Percentiles rank a stretch among this genome's conserved stretches.
These are phyloP conservation scores for Falciphora oryzae DNA, from an alignment of 2,329 filamentous ascomycete species.

Conservation along the genomic window DNA sequence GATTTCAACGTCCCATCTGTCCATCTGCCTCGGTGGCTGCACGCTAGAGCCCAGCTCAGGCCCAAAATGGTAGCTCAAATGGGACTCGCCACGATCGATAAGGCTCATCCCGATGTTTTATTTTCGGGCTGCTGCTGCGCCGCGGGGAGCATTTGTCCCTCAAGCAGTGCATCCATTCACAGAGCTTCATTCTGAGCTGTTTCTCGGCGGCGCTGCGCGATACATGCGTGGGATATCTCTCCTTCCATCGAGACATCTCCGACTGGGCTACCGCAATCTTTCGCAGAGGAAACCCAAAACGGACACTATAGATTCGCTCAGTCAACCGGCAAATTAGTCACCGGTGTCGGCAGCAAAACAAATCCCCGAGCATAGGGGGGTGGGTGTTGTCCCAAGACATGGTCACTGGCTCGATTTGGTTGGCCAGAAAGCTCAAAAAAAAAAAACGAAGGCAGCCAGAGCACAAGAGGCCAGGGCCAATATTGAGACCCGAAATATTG, in stretches of 20 bases:
- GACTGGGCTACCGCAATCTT: neutral
- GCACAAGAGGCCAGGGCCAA: neutral
- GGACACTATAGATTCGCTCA: neutral
- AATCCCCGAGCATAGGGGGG: neutral
- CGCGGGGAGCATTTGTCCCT: neutral
- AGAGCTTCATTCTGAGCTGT: neutral
- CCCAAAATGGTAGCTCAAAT: neutral
- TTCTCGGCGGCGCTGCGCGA: neutral
- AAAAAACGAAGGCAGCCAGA: neutral
- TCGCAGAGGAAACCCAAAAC: neutral
- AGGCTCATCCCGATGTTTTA: neutral
- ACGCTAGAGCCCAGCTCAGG: neutral
- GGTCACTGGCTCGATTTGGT: neutral
- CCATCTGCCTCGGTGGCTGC: slow-evolving; percentile 2
- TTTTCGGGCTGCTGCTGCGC: neutral
- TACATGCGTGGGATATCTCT: neutral
- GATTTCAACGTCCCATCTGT: neutral
- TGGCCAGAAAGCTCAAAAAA: neutral
- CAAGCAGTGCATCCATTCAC: neutral
- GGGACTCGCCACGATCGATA: neutral
- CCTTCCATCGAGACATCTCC: neutral
- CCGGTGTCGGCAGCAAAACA: neutral
- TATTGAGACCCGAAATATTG: neutral
- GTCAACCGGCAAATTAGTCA: neutral
- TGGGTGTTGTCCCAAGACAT: neutral